phyloP scores from a whole-genome alignment of 495 filamentous ascomycete species.

The Penicillium turbatum region DNA sequence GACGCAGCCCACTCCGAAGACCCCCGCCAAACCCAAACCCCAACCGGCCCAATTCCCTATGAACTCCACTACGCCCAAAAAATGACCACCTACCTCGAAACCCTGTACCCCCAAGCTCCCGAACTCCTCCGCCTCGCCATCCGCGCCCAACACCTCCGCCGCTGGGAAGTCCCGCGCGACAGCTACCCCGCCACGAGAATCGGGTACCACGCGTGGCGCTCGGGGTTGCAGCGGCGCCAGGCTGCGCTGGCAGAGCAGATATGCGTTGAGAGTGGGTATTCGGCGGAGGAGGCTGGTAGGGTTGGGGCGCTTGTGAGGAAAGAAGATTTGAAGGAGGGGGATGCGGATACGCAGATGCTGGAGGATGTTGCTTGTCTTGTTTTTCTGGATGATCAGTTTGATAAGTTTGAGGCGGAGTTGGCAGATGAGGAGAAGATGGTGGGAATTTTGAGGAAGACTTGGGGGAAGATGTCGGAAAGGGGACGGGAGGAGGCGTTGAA shows the following conservation, averaged over 20 bases:
- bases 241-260: slow-evolving; percentile 56
- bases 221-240: slow-evolving; percentile 64
- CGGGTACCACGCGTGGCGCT: slow-evolving; percentile 75
- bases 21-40: slow-evolving; percentile 44
- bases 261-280: slow-evolving; percentile 49
- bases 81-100: slow-evolving; percentile 66
- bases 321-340: slow-evolving; percentile 54
- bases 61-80: slow-evolving; percentile 76
- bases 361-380: slow-evolving; percentile 86
- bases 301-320: slow-evolving; percentile 62
- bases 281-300: slow-evolving; percentile 42
- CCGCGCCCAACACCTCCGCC: slow-evolving; percentile 75
- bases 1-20: slow-evolving; percentile 70
- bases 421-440: slow-evolving; percentile 69
- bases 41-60: slow-evolving; percentile 47
- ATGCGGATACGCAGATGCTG: slow-evolving; percentile 64
- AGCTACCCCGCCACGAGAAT: slow-evolving; percentile 63
- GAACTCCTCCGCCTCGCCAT: slow-evolving; percentile 65
- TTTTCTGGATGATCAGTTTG: slow-evolving; percentile 81
- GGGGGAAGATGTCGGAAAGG: slow-evolving; percentile 70
- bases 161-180: slow-evolving; percentile 73
- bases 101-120: slow-evolving; percentile 52
- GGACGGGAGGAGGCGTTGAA: slow-evolving; percentile 65
- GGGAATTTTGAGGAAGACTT: slow-evolving; percentile 72
- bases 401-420: slow-evolving; percentile 62